These are phyloP conservation scores for Capronia coronata DNA, from an alignment of 2,329 filamentous ascomycete genomes.

Conservation along the genomic window DNA sequence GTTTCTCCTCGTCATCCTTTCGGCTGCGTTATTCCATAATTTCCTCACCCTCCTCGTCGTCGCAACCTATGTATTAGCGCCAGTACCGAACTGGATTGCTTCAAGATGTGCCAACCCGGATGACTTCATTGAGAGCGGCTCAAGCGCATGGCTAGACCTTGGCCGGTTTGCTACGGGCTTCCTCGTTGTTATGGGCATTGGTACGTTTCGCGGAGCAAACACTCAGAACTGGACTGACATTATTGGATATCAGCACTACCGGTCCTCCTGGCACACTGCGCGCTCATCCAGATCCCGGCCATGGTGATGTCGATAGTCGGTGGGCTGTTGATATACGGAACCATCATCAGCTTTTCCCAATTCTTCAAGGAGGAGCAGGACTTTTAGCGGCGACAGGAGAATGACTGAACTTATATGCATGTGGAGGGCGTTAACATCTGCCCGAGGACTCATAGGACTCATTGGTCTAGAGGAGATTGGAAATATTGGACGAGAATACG, in stretches of 20 bases:
- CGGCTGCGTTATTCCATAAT: conserved; percentile 87
- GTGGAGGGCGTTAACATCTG: conserved; percentile 4
- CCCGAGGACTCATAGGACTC: background rate
- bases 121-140: conserved; percentile 84
- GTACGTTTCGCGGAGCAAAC: conserved; percentile 49
- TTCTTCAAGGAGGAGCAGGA: conserved; percentile 98
- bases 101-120: conserved; percentile 80
- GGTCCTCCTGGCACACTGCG: conserved; percentile 77
- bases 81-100: conserved; percentile 95
- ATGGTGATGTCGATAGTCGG: conserved; percentile 95
- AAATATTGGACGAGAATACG: conserved; percentile 9
- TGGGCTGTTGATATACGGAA: conserved; percentile 90
- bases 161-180: conserved; percentile 93
- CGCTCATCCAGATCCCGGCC: conserved; percentile 72
- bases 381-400: conserved; percentile 53
- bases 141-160: conserved; percentile 81
- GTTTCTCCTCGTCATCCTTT: conserved; percentile 97
- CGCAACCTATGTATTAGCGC: conserved; percentile 87
- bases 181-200: conserved; percentile 93
- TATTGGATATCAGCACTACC: conserved; percentile 62
- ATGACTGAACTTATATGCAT: conserved; percentile 10
- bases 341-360: conserved; percentile 95
- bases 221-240: conserved; percentile 12
- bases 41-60: conserved; percentile 95
- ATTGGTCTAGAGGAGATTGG: conserved; percentile 7